Evolutionary conservation across 1,139 yeast species (phyloP).

Genomic region (Geotrichum candidum): DNA sequence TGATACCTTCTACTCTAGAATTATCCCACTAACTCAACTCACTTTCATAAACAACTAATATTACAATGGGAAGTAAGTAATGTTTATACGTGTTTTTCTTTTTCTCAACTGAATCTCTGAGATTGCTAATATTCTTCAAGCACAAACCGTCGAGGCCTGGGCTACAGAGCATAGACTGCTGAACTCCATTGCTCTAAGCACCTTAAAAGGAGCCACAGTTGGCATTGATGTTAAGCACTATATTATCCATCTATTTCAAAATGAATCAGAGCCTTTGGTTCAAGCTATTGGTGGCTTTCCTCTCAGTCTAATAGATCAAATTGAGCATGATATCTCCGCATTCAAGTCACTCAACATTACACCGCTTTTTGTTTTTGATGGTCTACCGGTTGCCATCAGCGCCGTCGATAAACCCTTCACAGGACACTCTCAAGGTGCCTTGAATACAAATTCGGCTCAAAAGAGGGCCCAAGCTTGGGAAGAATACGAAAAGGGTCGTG

Average conservation of each 20-base stretch:
- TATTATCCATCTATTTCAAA: slow-evolving; percentile 40
- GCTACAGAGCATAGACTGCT: slow-evolving; percentile 59
- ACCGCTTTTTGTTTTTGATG: slow-evolving; percentile 72
- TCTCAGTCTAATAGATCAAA: slow-evolving; percentile 46
- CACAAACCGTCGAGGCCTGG: slow-evolving; percentile 17
- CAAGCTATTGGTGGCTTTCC: slow-evolving; percentile 87
- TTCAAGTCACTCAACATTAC: slow-evolving; percentile 59
- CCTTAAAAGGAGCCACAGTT: slow-evolving; percentile 59
- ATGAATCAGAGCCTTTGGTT: slow-evolving; percentile 62
- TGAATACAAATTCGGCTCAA: slow-evolving; percentile 26
- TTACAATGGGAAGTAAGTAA: slow-evolving; percentile 15
- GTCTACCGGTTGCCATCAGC: slow-evolving; percentile 35
- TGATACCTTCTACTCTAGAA: background rate
- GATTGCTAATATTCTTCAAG: background rate
- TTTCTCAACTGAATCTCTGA: background rate
- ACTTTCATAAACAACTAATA: background rate
- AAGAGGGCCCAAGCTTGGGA: slow-evolving; percentile 37
- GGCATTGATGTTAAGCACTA: slow-evolving; percentile 80
- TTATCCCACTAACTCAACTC: background rate
- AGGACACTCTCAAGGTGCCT: slow-evolving; percentile 24
- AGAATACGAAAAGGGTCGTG: slow-evolving; percentile 32
- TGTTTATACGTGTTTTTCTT: background rate
- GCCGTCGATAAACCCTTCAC: slow-evolving; percentile 24
- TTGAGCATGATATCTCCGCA: slow-evolving; percentile 57
- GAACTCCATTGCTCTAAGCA: slow-evolving; percentile 57